Percentiles rank a stretch among this genome's conserved stretches.
Conservation (phyloP, 1,139 yeast genomes). For the Scheffersomyces parashehatae region DNA sequence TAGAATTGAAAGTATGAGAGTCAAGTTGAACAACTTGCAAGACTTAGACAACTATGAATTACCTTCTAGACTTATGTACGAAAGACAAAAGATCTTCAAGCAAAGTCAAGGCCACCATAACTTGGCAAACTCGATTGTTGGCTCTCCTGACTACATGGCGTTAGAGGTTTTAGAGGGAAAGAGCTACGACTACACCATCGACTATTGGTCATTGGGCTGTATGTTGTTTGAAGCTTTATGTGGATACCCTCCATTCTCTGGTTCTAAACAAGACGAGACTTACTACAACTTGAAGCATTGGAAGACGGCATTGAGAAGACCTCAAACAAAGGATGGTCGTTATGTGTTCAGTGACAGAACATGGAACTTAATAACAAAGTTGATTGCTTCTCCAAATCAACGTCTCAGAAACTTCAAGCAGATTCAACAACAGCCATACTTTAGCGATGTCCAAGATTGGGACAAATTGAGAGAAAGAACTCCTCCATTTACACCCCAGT, state of each 20-base stretch:
- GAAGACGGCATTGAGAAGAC: conserved; percentile 86
- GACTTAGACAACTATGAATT: conserved; percentile 68
- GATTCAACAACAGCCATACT: conserved; percentile 77
- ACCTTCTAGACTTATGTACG: conserved; percentile 75
- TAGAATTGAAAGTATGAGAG: conserved; percentile 89
- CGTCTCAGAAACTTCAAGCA: conserved; percentile 80
- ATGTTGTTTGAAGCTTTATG: conserved; percentile 89
- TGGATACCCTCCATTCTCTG: conserved; percentile 97
- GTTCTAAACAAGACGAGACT: conserved; percentile 90
- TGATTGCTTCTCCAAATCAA: conserved; percentile 77
- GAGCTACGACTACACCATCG: conserved; percentile 92
- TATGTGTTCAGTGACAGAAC: conserved; percentile 95
- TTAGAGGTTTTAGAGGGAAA: conserved; percentile 94
- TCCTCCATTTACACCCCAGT: conserved; percentile 96
- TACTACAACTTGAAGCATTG: conserved; percentile 92
- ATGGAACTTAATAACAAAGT: conserved; percentile 80
- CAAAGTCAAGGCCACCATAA: conserved; percentile 65
- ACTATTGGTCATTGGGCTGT: conserved; percentile 98
- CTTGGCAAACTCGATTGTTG: conserved; percentile 93
- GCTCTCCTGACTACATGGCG: conserved; percentile 99
- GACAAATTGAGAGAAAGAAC: conserved; percentile 61
- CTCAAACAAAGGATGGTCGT: conserved; percentile 88
- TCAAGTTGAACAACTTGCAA: conserved; percentile 78
- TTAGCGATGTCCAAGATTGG: conserved; percentile 77
- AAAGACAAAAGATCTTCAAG: conserved; percentile 83